A percentile compares a stretch with the other conserved stretches of the same genome.
These are phyloP conservation scores for Croton setiger DNA, from an alignment of 441 rosid species.

Conservation along the genomic window DNA sequence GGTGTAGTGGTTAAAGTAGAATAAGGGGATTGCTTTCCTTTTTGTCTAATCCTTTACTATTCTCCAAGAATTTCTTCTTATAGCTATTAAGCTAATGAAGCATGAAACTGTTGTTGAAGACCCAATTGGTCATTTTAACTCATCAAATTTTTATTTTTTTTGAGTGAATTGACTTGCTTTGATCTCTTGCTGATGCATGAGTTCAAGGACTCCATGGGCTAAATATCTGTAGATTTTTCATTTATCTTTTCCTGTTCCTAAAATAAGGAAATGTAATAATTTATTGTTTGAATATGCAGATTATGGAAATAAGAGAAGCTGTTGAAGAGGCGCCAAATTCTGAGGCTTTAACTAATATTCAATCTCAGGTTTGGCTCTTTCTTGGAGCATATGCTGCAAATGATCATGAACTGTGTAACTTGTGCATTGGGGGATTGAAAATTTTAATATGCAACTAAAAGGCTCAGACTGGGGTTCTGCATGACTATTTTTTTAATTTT, in stretches of 20 bases:
- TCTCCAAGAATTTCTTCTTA: background rate
- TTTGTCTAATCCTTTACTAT: background rate
- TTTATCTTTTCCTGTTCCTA: background rate
- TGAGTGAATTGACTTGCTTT: background rate
- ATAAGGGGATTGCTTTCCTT: background rate
- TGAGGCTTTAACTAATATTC: slow-evolving; percentile 51
- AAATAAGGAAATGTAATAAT: background rate
- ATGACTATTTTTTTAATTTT: background rate
- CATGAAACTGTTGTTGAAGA: background rate
- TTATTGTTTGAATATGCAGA: slow-evolving; percentile 36
- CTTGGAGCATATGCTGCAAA: slow-evolving; percentile 11
- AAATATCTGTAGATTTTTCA: background rate
- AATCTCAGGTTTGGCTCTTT: slow-evolving; percentile 49
- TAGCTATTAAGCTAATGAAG: background rate
- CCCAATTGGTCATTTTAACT: background rate
- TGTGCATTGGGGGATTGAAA: background rate
- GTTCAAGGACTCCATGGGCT: background rate
- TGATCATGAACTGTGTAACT: background rate
- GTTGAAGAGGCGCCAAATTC: slow-evolving; percentile 76
- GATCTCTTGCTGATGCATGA: background rate
- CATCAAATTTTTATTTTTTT: background rate
- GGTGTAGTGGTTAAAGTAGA: background rate
- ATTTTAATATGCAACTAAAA: background rate
- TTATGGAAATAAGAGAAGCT: slow-evolving; percentile 92
- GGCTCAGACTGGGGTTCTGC: background rate